Conservation (phyloP, 805 yeast species). For the Teunomyces aglyptinius region DNA sequence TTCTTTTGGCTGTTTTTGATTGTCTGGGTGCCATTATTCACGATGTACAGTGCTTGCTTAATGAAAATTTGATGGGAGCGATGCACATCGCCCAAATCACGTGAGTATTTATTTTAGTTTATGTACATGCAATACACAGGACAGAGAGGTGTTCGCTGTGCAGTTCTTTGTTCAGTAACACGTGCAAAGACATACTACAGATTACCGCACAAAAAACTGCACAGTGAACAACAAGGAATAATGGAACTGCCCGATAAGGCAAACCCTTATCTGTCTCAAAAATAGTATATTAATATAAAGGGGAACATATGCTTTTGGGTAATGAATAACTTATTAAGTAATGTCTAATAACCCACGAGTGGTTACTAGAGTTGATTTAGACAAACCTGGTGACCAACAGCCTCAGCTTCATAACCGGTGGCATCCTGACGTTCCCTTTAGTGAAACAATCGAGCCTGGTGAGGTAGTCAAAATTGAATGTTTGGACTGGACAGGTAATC, state of each 20-base stretch:
- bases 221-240: no score
- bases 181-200: no score
- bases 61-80: constrained; percentile 4
- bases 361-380: constrained; percentile 37
- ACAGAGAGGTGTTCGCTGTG: no score
- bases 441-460: constrained; percentile 39
- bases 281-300: not conserved
- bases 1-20: constrained; percentile 58
- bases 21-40: constrained; percentile 55
- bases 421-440: constrained; percentile 51
- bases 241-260: not conserved
- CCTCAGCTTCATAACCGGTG: constrained; percentile 50
- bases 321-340: constrained; percentile 9
- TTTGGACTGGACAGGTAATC: constrained; percentile 56
- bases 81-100: constrained; percentile 1
- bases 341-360: constrained; percentile 18
- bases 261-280: no score
- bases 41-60: not conserved
- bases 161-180: no score
- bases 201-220: no score
- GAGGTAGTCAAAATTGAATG: constrained; percentile 49
- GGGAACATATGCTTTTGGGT: no score
- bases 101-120: no score
- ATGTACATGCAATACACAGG: not conserved
- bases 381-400: constrained; percentile 46